These are phyloP conservation scores for Fraxinus anomala DNA, from an alignment of 257 asterid genomes.

Conservation along the genomic window DNA sequence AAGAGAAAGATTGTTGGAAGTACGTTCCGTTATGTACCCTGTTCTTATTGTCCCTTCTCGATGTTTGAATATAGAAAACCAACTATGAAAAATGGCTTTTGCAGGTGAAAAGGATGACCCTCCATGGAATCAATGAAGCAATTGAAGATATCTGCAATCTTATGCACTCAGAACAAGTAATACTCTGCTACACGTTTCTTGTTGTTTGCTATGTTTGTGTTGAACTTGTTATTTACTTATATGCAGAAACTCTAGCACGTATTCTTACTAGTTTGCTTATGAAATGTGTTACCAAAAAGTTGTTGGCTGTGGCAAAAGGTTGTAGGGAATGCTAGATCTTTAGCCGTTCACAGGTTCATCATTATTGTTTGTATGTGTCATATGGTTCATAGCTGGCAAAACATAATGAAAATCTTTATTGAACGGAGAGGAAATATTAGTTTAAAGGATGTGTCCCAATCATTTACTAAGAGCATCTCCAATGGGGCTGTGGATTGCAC, in stretches of 20 bases:
- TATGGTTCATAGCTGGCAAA: neutral
- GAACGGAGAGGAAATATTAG: neutral
- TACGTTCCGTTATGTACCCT: slow-evolving; percentile 23
- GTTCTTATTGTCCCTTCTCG: neutral
- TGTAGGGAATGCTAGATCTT: neutral
- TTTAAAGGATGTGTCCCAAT: neutral
- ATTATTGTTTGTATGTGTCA: neutral
- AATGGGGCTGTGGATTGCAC: too few species aligned
- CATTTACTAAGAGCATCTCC: neutral
- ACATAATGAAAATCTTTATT: slow-evolving; percentile 4
- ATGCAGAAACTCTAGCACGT: neutral
- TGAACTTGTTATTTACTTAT: slow-evolving; percentile 2
- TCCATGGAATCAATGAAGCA: slow-evolving; percentile 66
- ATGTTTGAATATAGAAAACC: neutral
- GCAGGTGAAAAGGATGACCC: slow-evolving; percentile 88
- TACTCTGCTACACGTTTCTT: slow-evolving; percentile 22
- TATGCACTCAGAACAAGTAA: slow-evolving; percentile 49
- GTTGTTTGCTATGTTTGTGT: slow-evolving; percentile 6
- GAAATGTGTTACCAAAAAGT: neutral
- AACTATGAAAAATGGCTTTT: slow-evolving; percentile 21
- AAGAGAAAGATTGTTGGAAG: slow-evolving; percentile 73
- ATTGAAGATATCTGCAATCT: slow-evolving; percentile 57
- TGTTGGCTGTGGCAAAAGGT: neutral
- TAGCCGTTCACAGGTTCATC: neutral
- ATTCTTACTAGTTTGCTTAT: neutral